Evolutionary conservation across 1,284 basidiomycete genomes (phyloP), one percentile per base, ranked within the genome.

Genomic region (Boletellus dicymbophilus): DNA sequence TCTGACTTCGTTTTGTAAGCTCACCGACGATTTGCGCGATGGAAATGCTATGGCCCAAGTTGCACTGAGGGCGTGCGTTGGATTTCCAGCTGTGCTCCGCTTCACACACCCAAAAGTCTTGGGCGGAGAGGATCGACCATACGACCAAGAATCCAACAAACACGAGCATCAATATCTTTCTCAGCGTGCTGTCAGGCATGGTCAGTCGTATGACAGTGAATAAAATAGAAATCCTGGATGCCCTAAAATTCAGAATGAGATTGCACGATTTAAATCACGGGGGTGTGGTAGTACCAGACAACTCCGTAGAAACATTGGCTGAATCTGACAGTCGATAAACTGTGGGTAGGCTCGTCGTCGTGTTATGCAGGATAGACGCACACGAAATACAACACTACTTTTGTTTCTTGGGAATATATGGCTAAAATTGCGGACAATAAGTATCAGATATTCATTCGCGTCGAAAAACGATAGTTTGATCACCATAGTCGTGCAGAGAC

Each of bases 401-500:
- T 39, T 13, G 38, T 36, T 15, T n/a, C 22, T 40, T 49, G 37
- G 9, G 12, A 33, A 15, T 36, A 48, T n/a, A n/a, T 22, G 20
- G 25, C 48, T 50, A 12, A 15, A 21, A 10, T 3, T n/a, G n/a
- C n/a, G n/a, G 30, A 49, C 23, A 6, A 23, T 12, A 12, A 6
- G n/a, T n/a, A 13, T 33, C 22, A 18, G 16, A 13, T 2, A n/a
- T 4, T 33, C 31, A 15, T 15, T 33, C 15, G n/a, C 31, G 7
- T 4, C 16, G 10, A 3, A 1, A 27, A 1, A 23, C 28, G 31
- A 8, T 7, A n/a, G n/a, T n/a, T n/a, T n/a, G n/a, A 12, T 38
- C 23, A 50, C 48, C 18, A 25, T 40, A 50, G 26, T 50, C 26
- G 26, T 50, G 31, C n/a, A 50, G 38, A 7, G 48, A 50, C 22